These are phyloP conservation scores for Symbiodinium natans DNA, from an alignment of 73 alveolate species.

Conservation along the genomic window DNA sequence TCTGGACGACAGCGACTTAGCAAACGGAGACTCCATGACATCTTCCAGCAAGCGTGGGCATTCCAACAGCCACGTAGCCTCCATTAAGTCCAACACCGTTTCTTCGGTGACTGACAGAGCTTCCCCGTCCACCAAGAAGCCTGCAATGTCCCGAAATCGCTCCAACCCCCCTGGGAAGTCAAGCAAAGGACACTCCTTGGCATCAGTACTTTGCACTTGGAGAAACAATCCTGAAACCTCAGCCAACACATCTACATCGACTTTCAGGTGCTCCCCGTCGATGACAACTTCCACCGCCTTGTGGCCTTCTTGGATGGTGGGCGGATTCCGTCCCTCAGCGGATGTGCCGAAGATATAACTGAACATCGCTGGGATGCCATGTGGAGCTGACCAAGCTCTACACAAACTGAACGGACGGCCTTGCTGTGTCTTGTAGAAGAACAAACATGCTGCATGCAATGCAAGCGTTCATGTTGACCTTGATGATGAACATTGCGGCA, in stretches of 20 bases:
- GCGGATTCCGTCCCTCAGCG: conserved; percentile 47
- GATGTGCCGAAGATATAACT: conserved; percentile 65
- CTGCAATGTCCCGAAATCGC: conserved; percentile 31
- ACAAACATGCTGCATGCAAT: too few relatives aligned
- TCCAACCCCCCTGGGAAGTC: conserved; percentile 85
- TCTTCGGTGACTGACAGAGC: conserved; percentile 31
- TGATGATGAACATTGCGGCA: too few relatives aligned
- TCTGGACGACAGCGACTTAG: conserved; percentile 20
- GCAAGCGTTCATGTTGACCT: too few relatives aligned
- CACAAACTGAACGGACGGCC: too few relatives aligned
- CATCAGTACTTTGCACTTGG: conserved; percentile 66
- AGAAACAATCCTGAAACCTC: conserved; percentile 59
- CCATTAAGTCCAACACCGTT: conserved; percentile 55
- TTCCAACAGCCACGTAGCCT: conserved; percentile 79
- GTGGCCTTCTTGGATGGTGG: conserved; percentile 78
- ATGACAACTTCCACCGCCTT: conserved; percentile 72
- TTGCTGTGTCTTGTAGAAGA: too few relatives aligned
- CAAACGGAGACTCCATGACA: conserved; percentile 52
- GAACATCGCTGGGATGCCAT: conserved; percentile 29
- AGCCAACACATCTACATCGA: conserved; percentile 70
- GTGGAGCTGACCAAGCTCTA: too few relatives aligned
- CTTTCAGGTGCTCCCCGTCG: conserved; percentile 54
- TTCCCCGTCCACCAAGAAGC: conserved; percentile 29
- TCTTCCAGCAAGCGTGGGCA: conserved; percentile 80
- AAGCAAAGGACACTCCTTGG: conserved; percentile 69